phyloP scores from a whole-genome alignment of 495 filamentous ascomycete species.

The Penicillium parvum region DNA sequence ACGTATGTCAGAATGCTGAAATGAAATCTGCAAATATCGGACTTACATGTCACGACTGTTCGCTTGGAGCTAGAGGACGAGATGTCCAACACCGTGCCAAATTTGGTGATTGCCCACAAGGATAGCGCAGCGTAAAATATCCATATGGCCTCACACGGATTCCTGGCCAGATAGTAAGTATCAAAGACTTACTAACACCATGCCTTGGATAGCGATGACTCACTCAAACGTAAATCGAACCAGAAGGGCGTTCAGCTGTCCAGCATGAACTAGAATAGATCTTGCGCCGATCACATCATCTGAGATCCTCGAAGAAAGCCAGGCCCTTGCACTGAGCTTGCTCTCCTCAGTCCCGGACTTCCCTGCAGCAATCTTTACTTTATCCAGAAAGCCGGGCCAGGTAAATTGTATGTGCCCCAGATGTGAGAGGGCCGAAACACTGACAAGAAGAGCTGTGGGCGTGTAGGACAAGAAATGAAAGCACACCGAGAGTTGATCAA shows the following conservation, averaged over 20 bases:
- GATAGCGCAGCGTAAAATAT: conserved; percentile 3
- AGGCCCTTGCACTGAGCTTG: background rate
- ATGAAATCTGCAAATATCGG: background rate
- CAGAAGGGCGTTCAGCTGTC: conserved; percentile 3
- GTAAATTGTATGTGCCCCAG: conserved; percentile 8
- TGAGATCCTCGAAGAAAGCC: conserved; percentile 1
- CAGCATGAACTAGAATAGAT: conserved; percentile 6
- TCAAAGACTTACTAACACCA: background rate
- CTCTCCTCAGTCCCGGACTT: conserved; percentile 6
- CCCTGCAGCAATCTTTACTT: conserved; percentile 4
- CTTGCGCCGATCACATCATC: conserved; percentile 5
- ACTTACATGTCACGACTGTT: conserved; percentile 4
- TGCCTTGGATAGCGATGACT: background rate
- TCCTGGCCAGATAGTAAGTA: conserved; percentile 3
- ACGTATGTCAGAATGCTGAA: background rate
- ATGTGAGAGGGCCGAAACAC: conserved; percentile 6
- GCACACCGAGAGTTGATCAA: conserved; percentile 5
- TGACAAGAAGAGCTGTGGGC: conserved; percentile 6
- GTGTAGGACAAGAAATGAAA: conserved; percentile 4
- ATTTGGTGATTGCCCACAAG: conserved; percentile 6
- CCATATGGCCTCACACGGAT: conserved; percentile 2
- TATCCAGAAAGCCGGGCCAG: conserved; percentile 5
- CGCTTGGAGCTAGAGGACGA: background rate
- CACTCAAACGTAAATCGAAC: conserved; percentile 6
- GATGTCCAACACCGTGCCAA: background rate